Evolutionary conservation across 495 filamentous ascomycete genomes (phyloP).

Genomic region (Talaromyces wortmannii): DNA sequence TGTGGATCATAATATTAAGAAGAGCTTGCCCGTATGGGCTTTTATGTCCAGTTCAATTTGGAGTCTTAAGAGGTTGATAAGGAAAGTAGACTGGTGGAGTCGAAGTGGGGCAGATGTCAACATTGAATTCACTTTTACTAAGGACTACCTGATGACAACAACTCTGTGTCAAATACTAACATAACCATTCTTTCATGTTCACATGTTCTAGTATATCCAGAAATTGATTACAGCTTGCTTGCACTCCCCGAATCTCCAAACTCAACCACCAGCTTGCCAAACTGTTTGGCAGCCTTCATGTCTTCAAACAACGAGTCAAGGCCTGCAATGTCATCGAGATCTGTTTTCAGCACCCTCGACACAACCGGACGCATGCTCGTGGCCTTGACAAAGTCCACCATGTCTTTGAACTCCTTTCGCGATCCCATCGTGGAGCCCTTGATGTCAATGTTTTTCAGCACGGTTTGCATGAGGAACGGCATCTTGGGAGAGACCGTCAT

Average conservation of each 20-base stretch:
- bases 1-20: too few relatives aligned
- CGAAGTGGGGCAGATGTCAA: too few relatives aligned
- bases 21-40: too few relatives aligned
- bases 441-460: conserved; percentile 71
- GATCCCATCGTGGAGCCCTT: conserved; percentile 71
- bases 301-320: conserved; percentile 68
- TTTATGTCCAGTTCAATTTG: too few relatives aligned
- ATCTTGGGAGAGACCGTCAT: conserved; percentile 73
- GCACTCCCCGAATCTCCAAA: conserved; percentile 28
- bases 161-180: too few relatives aligned
- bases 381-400: conserved; percentile 64
- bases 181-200: too few relatives aligned
- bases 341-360: conserved; percentile 47
- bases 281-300: conserved; percentile 68
- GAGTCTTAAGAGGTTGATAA: too few relatives aligned
- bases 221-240: conserved; percentile 34
- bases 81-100: too few relatives aligned
- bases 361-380: conserved; percentile 61
- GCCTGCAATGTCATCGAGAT: conserved; percentile 56
- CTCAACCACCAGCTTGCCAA: conserved; percentile 70
- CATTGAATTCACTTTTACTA: too few relatives aligned
- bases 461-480: conserved; percentile 62
- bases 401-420: conserved; percentile 65
- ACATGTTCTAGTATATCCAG: not conserved
- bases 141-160: too few relatives aligned